Percentiles rank a stretch among this genome's conserved stretches.
phyloP scores from a whole-genome alignment of 1,284 basidiomycete genomes.

The Leccinum fuscescens region DNA sequence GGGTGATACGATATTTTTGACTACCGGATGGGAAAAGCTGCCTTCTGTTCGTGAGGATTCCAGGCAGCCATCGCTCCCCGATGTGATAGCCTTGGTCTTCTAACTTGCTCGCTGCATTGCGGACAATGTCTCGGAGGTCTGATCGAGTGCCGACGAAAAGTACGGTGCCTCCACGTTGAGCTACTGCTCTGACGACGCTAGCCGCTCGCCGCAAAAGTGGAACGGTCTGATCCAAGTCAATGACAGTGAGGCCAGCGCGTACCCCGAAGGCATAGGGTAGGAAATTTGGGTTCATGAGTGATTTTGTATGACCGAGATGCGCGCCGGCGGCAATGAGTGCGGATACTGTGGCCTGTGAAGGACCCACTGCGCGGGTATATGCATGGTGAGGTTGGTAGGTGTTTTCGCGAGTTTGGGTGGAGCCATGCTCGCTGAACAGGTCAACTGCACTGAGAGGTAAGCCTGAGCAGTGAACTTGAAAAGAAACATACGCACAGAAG shows the following conservation, averaged over 20 bases:
- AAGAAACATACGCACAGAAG: conserved; percentile 41
- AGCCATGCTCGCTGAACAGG: conserved; percentile 70
- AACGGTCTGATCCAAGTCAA: conserved; percentile 93
- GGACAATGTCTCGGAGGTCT: conserved; percentile 74
- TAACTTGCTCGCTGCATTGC: conserved; percentile 79
- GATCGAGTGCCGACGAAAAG: conserved; percentile 89
- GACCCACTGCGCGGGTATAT: conserved; percentile 62
- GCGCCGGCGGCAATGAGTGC: conserved; percentile 91
- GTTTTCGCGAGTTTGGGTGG: conserved; percentile 69
- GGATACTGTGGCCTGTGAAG: conserved; percentile 75
- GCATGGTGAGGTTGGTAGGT: conserved; percentile 74
- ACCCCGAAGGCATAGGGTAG: conserved; percentile 94
- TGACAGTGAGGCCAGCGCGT: conserved; percentile 88
- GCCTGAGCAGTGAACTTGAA: conserved; percentile 11
- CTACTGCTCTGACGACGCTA: conserved; percentile 81
- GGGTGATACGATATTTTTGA: conserved; percentile 63
- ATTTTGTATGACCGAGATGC: conserved; percentile 87
- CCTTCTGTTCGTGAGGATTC: conserved; percentile 88
- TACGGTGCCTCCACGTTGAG: conserved; percentile 80
- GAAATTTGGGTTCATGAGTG: conserved; percentile 84
- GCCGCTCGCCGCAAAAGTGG: conserved; percentile 90
- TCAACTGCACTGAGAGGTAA: conserved; percentile 48
- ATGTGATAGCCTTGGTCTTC: conserved; percentile 80
- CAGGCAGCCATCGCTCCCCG: conserved; percentile 89
- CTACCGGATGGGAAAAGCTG: conserved; percentile 71